These are phyloP conservation scores for Protomyces inouyei DNA, from an alignment of 1,139 yeast genomes.

Conservation along the genomic window DNA sequence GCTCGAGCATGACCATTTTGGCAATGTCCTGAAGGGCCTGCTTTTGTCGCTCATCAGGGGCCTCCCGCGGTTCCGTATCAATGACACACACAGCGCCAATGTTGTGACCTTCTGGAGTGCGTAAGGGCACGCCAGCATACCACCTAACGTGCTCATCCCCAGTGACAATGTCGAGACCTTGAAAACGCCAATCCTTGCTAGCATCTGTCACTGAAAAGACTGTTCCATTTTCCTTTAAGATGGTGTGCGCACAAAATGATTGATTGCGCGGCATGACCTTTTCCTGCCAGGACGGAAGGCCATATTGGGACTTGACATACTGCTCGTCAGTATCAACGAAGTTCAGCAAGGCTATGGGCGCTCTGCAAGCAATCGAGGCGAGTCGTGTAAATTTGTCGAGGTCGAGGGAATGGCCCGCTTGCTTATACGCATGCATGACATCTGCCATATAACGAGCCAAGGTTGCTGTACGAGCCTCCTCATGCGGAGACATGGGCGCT, in stretches of 20 bases:
- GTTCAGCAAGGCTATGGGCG: conserved; percentile 8
- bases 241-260: conserved; percentile 11
- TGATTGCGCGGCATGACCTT: conserved; percentile 6
- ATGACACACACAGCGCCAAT: conserved; percentile 20
- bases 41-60: conserved; percentile 1
- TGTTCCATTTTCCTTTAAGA: neutral
- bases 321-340: neutral
- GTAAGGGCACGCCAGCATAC: conserved; percentile 16
- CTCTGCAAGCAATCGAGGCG: conserved; percentile 14
- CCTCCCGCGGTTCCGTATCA: conserved; percentile 2
- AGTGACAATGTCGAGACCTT: conserved; percentile 1
- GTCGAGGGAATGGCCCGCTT: conserved; percentile 6
- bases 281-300: conserved; percentile 1
- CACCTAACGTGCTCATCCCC: conserved; percentile 5
- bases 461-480: neutral
- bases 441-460: neutral
- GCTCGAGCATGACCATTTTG: conserved; percentile 15
- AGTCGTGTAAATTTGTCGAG: conserved; percentile 14
- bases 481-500: conserved; percentile 6
- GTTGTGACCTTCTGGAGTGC: conserved; percentile 8
- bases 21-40: conserved; percentile 5
- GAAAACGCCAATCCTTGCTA: conserved; percentile 5
- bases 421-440: conserved; percentile 6
- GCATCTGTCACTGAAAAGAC: conserved; percentile 10
- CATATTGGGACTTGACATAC: conserved; percentile 6